A percentile compares a stretch with the other conserved stretches of the same genome.
These are phyloP conservation scores for Mesembryanthemum crystallinum DNA, from an alignment of 148 eudicot species.

Conservation along the genomic window DNA sequence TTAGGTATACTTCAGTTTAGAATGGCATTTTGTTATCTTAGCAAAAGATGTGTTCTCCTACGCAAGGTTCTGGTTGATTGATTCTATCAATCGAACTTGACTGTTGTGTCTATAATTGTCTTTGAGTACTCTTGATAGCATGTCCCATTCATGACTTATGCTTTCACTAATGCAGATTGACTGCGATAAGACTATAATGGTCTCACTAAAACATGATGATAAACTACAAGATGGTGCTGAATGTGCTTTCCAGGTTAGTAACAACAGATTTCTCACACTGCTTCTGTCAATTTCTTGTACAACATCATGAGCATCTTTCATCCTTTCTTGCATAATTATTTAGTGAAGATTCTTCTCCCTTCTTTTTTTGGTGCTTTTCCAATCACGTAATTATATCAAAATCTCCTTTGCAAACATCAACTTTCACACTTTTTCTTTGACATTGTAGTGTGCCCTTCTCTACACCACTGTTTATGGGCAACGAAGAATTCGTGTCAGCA, in stretches of 20 bases:
- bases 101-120: not conserved
- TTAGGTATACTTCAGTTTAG: not conserved
- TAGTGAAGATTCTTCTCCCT: not conserved
- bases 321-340: not conserved
- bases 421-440: slow-evolving; percentile 18
- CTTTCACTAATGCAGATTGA: slow-evolving; percentile 64
- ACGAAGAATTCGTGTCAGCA: slow-evolving; percentile 90
- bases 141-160: slow-evolving; percentile 6
- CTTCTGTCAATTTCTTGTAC: not conserved
- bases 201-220: slow-evolving; percentile 91
- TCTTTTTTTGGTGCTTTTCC: not conserved
- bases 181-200: slow-evolving; percentile 96
- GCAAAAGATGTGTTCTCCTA: not conserved
- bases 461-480: slow-evolving; percentile 94
- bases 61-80: not conserved
- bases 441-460: slow-evolving; percentile 82
- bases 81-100: not conserved
- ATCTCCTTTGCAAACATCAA: slow-evolving; percentile 1
- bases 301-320: not conserved
- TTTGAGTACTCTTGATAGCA: not conserved
- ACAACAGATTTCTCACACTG: not conserved
- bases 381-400: not conserved
- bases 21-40: not conserved
- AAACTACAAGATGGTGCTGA: slow-evolving; percentile 89
- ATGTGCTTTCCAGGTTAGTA: slow-evolving; percentile 81